Conservation (phyloP, 2,329 filamentous ascomycete genomes). For the Conoideocrella luteorostrata region DNA sequence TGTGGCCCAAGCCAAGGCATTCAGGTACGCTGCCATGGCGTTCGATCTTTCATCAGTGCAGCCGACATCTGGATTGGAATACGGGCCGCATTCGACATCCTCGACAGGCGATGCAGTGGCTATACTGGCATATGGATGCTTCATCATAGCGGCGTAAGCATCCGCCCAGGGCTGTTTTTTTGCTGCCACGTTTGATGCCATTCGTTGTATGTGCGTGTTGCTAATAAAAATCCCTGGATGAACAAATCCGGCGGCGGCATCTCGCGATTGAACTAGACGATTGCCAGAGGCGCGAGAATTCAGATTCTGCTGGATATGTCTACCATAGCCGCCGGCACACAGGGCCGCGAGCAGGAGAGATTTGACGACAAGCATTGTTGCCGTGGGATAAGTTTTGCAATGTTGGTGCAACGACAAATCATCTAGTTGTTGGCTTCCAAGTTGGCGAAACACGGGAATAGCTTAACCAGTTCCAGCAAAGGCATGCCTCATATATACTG, state of each 20-base stretch:
- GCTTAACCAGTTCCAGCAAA: too few relatives aligned
- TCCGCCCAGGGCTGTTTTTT: neutral
- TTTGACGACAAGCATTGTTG: too few relatives aligned
- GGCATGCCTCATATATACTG: too few relatives aligned
- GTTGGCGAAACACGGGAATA: too few relatives aligned
- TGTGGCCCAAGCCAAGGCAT: conserved; percentile 18
- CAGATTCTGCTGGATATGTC: neutral
- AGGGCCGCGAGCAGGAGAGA: too few relatives aligned
- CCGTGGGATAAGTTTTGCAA: too few relatives aligned
- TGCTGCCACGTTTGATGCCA: neutral
- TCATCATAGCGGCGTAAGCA: neutral
- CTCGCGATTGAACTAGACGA: neutral
- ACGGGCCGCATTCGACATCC: neutral
- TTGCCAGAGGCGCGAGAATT: neutral
- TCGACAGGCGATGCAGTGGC: neutral
- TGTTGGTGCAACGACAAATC: too few relatives aligned
- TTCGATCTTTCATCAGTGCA: conserved; percentile 18
- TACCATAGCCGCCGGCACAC: neutral
- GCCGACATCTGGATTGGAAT: conserved; percentile 13
- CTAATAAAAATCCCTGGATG: neutral
- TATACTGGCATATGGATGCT: neutral
- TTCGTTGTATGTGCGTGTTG: neutral
- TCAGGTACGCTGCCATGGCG: conserved; percentile 19
- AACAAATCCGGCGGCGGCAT: neutral
- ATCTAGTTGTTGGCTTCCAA: too few relatives aligned